A percentile compares a stretch with the other conserved stretches of the same genome.
These are phyloP conservation scores for Trametes punicea DNA, from an alignment of 768 basidiomycete species.

Conservation along the genomic window DNA sequence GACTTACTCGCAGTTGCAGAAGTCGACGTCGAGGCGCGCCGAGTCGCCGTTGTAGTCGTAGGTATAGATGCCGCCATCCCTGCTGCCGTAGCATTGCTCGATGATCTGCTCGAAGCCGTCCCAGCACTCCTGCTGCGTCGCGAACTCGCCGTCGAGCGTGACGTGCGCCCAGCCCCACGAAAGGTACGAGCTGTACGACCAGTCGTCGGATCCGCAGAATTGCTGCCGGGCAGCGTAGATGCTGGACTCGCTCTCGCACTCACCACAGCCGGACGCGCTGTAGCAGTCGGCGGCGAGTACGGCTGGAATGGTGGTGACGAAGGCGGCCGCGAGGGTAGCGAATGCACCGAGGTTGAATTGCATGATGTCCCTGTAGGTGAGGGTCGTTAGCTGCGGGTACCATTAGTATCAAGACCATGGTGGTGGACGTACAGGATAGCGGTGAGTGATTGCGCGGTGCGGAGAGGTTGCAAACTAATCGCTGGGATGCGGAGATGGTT, in stretches of 20 bases:
- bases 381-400: no score
- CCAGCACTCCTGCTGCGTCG: not conserved
- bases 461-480: no score
- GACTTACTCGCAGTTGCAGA: not conserved
- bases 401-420: no score
- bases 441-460: no score
- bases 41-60: not conserved
- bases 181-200: not conserved
- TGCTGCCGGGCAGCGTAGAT: not conserved
- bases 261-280: not conserved
- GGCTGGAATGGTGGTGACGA: not conserved
- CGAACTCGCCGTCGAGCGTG: not conserved
- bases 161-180: not conserved
- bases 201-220: not conserved
- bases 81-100: not conserved
- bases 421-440: no score
- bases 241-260: not conserved
- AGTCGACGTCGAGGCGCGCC: not conserved
- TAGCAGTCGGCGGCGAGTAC: slow-evolving; percentile 2
- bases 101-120: slow-evolving; percentile 3
- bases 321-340: not conserved
- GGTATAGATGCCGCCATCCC: not conserved
- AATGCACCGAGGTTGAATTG: not conserved
- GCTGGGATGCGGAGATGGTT: no score
- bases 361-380: not conserved